Evolutionary conservation across 306 rosid genomes (phyloP), one percentile per base, ranked within the genome.

Genomic region (Trichosanthes truncata): DNA sequence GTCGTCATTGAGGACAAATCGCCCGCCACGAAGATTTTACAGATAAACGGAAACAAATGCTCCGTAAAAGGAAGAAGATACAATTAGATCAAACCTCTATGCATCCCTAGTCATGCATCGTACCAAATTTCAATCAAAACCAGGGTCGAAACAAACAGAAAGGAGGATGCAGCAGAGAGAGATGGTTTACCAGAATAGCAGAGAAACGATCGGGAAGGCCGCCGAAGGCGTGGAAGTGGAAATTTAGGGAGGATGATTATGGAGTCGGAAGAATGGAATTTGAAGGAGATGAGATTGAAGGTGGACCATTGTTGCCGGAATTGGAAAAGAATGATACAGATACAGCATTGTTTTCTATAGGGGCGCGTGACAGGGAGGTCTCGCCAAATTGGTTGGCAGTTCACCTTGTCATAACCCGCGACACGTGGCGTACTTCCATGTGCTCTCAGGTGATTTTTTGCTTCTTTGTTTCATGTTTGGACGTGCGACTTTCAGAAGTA

Each of bases 241-340:
- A 36, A 13, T 4, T 6, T 15, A 76, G 52, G 33, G 66, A 15
- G 49, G 31, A 17, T 48, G 52, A 76, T 21, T 33, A 13, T 76
- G 79, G 45, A 31, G 49, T 11, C 1, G 43, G 45, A 18, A 76
- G 26, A 7, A 13, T 23, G 10, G 48, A 12, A 52, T 25, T 40
- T 52, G 74, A 25, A 35, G 38, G 31, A 9, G 3, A 25, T 29
- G 53, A 72, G 77, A 67, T 40, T 52, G 53, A 73, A 33, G 80
- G 65, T 59, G 61, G 82, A 77, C 65, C 78, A 84, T 41, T 52
- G 84, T 79, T 74, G 56, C 67, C 67, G 79, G 83, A 63, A 63
- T 31, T 6, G 40, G 29, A 79, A 17, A 78, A 82, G 62, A 78
- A 25, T 46, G 14, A 62, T 18, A 33, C 40, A 25, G n/a, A 29